Conservation (phyloP, 257 asterid species). For the Scutellaria minor region DNA sequence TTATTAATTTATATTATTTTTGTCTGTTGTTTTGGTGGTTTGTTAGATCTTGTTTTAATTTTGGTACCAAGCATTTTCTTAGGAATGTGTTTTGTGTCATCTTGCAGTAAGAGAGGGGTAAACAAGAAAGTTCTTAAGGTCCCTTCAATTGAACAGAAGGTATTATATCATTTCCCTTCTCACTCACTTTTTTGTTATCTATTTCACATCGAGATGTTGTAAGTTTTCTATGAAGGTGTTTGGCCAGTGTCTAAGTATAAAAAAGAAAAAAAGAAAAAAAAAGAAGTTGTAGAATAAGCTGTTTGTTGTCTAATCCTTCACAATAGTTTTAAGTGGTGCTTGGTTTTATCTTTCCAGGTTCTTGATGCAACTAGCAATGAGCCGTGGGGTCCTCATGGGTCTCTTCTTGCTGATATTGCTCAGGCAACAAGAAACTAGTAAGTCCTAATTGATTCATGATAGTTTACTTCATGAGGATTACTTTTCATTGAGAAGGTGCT, state of each 20-base stretch:
- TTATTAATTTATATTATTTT: not conserved
- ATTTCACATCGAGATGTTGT: not conserved
- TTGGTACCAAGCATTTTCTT: constrained; percentile 18
- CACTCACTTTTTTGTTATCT: not conserved
- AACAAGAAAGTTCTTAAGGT: constrained; percentile 96
- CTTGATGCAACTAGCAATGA: constrained; percentile 99
- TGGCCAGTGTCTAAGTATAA: not conserved
- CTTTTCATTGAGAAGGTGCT: constrained; percentile 28
- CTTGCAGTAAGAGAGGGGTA: constrained; percentile 95
- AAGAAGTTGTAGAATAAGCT: not conserved
- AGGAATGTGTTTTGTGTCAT: constrained; percentile 34
- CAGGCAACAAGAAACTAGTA: constrained; percentile 87
- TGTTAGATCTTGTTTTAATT: constrained; percentile 10
- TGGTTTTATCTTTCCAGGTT: constrained; percentile 56
- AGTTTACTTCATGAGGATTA: constrained; percentile 10
- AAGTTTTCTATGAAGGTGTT: constrained; percentile 9
- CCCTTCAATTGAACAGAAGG: constrained; percentile 94
- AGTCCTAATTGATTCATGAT: constrained; percentile 37
- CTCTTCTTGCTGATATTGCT: constrained; percentile 91
- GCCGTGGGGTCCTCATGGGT: constrained; percentile 99
- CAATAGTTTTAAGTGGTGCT: not conserved
- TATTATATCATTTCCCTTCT: constrained; percentile 33
- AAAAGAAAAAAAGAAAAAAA: not conserved
- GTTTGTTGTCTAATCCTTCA: constrained; percentile 19
- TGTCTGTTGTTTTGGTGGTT: constrained; percentile 5